Base-by-base conservation (phyloP, 2,329 filamentous ascomycete genomes). In the Plenodomus biglobosus region DNA sequence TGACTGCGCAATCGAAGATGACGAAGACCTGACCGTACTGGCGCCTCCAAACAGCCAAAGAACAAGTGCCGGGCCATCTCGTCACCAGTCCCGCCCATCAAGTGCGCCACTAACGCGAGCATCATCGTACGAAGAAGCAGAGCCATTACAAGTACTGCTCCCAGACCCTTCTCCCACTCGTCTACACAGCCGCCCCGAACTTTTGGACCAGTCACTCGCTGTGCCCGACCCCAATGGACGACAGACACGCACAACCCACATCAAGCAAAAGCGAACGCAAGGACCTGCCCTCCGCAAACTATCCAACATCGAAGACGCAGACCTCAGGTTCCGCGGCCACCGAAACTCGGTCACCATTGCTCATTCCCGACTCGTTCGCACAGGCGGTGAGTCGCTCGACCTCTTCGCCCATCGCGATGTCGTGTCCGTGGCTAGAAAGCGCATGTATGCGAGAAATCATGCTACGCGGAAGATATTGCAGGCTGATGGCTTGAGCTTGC, bases 271-370 rank as follows among this genome's bases (percentile, higher is more conserved):
- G 13, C 38, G 37, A 3, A 51, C 44, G 5, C 43, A 43, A 19
- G 20, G 48, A 1, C 43, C 41, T 2, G 22, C 39, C 4, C 10
- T 46, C 22, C 59, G 57, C 3, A 58, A 55, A 39, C 52, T 69
- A 6, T 70, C 66, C 0, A 66, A 66, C 17, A 32, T 69, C 11
- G 65, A 70, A 3, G 64, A 67, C 8, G 42, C 47, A 13, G 61
- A 68, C 2, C 18, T 56, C 1, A 59, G 48, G 15, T 71, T 71
- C 19, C 57, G 63, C 3, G 59, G 57, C 17, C 69, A 71, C 46
- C 62, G 65, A 19, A 65, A 71, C 40, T 71, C 69, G 0, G 51
- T 70, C 0, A 53, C 63, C 1, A 48, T 69, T n/a, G 62, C 65
- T 5, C 62, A 61, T 21, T 55, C 56, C 6, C 62, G 66, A 18